These are phyloP conservation scores for Aspergillus japonicus DNA, from an alignment of 2,329 filamentous ascomycete species.

Conservation along the genomic window DNA sequence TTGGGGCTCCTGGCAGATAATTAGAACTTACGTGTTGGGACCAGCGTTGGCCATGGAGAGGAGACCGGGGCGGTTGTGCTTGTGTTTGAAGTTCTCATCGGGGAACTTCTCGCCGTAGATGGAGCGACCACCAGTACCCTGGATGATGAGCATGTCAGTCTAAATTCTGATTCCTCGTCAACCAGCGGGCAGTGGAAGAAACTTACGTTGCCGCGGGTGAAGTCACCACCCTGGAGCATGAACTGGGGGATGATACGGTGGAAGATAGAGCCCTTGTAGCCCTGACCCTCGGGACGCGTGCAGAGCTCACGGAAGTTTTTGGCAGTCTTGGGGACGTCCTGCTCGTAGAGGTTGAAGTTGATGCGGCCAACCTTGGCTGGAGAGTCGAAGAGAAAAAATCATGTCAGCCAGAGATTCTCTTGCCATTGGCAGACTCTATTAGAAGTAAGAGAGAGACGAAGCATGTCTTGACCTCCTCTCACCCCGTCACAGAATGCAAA, in stretches of 20 bases:
- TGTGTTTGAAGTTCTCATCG: slow-evolving; percentile 83
- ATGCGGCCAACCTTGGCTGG: slow-evolving; percentile 74
- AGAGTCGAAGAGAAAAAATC: slow-evolving; percentile 22
- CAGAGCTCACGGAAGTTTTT: slow-evolving; percentile 83
- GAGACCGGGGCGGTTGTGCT: slow-evolving; percentile 73
- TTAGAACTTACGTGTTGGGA: slow-evolving; percentile 75
- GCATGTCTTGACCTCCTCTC: neutral
- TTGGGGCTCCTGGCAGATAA: neutral
- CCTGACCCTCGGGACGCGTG: slow-evolving; percentile 76
- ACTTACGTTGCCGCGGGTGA: slow-evolving; percentile 86
- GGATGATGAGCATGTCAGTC: slow-evolving; percentile 14
- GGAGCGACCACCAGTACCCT: slow-evolving; percentile 89
- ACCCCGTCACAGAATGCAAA: neutral
- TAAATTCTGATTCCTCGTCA: neutral
- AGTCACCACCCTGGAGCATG: slow-evolving; percentile 97
- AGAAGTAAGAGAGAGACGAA: neutral
- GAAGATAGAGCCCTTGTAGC: slow-evolving; percentile 81
- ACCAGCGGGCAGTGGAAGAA: neutral
- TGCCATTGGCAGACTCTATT: slow-evolving; percentile 1
- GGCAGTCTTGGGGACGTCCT: slow-evolving; percentile 82
- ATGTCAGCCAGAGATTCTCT: slow-evolving; percentile 23
- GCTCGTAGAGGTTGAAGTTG: slow-evolving; percentile 84
- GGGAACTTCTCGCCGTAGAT: slow-evolving; percentile 95
- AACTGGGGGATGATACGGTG: slow-evolving; percentile 91
- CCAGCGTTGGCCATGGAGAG: slow-evolving; percentile 96